Percentiles rank a stretch among this genome's conserved stretches.
Conservation (phyloP, 139 green algal genomes). For the Gonium pectorale region DNA sequence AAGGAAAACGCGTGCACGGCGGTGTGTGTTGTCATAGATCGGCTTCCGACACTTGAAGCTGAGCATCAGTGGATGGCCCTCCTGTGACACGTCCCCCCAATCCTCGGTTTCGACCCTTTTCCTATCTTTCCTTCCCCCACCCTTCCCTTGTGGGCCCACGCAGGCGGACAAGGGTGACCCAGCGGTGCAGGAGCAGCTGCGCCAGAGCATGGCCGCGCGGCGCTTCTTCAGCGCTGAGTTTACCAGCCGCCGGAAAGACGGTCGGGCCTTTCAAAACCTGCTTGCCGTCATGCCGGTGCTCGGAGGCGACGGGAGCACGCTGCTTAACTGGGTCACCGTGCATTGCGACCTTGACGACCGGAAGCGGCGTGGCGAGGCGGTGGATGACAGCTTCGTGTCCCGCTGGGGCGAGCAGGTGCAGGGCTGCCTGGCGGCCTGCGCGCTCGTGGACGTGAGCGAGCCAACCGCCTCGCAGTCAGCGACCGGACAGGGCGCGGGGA, state of each 20-base stretch:
- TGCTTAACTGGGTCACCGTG: slow-evolving; percentile 31
- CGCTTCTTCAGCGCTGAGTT: slow-evolving; percentile 20
- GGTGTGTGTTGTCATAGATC: too few species aligned
- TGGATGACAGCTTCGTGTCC: slow-evolving; percentile 38
- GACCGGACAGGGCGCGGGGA: too few species aligned
- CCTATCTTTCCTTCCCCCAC: too few species aligned
- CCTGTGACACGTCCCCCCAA: too few species aligned
- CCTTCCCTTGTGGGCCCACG: too few species aligned
- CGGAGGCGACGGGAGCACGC: slow-evolving; percentile 58
- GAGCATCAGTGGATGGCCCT: too few species aligned
- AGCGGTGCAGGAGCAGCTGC: background rate
- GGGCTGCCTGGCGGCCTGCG: slow-evolving; percentile 29
- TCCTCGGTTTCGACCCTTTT: background rate
- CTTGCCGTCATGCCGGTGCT: slow-evolving; percentile 86
- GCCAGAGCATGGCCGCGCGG: background rate
- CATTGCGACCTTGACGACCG: slow-evolving; percentile 50
- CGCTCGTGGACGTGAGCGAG: slow-evolving; percentile 35
- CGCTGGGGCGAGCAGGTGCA: slow-evolving; percentile 48
- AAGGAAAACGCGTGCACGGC: too few species aligned
- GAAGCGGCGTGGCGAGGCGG: slow-evolving; percentile 6
- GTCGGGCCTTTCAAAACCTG: slow-evolving; percentile 88
- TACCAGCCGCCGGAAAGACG: slow-evolving; percentile 81
- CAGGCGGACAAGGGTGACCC: slow-evolving; percentile 8
- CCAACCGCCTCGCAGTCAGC: too few species aligned
- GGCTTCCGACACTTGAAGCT: too few species aligned